Evolutionary conservation across 2,329 filamentous ascomycete species (phyloP).

Genomic region (Clathrospora elynae): DNA sequence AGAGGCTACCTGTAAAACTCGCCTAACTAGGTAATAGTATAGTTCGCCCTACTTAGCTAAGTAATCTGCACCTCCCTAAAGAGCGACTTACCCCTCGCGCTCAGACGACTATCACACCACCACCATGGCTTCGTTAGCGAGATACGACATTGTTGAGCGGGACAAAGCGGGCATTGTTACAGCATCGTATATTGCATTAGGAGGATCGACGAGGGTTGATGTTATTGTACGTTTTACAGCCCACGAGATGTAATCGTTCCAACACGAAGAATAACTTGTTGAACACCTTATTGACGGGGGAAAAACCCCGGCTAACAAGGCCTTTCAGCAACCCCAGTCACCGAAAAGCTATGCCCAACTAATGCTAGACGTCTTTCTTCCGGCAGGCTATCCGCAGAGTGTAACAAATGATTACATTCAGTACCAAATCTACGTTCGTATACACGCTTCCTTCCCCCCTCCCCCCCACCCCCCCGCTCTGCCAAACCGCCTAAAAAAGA

Average conservation of each 20-base stretch:
- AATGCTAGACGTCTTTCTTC: constrained; percentile 76
- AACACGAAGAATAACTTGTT: not conserved
- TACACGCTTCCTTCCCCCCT: constrained; percentile 3
- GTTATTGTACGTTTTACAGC: constrained; percentile 47
- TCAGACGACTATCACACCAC: not conserved
- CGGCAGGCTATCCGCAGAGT: constrained; percentile 84
- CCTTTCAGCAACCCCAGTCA: constrained; percentile 7
- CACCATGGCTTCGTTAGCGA: constrained; percentile 11
- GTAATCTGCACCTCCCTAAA: too few species aligned
- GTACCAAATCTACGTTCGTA: constrained; percentile 69
- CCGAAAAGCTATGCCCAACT: constrained; percentile 36
- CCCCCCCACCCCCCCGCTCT: too few species aligned
- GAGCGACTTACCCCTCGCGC: too few species aligned
- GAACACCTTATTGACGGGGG: not conserved
- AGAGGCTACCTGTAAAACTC: too few species aligned
- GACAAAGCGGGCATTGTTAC: constrained; percentile 59
- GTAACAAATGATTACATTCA: constrained; percentile 83
- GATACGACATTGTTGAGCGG: constrained; percentile 42
- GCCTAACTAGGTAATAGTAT: too few species aligned
- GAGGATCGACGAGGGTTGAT: constrained; percentile 51
- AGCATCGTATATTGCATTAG: constrained; percentile 55
- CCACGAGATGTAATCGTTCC: not conserved
- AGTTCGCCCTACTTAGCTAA: too few species aligned
- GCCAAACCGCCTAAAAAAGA: too few species aligned
- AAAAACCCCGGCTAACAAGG: constrained; percentile 3